Evolutionary conservation across 2,329 filamentous ascomycete species (phyloP).

Genomic region (Claviceps africana): DNA sequence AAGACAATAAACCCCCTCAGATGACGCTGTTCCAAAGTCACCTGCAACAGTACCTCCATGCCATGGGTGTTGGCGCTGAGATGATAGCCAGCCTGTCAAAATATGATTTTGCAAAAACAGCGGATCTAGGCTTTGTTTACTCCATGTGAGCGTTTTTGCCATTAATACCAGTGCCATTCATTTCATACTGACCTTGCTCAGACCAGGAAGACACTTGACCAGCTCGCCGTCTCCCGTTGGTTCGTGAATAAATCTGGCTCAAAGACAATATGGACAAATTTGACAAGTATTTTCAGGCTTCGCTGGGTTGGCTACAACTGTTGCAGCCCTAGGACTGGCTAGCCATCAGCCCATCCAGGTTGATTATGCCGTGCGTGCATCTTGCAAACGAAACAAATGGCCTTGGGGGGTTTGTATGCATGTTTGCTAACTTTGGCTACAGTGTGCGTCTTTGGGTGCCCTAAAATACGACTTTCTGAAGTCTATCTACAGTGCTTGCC

Average conservation of each 20-base stretch:
- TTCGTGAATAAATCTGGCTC: slow-evolving; percentile 11
- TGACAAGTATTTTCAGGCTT: slow-evolving; percentile 38
- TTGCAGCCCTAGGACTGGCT: slow-evolving; percentile 48
- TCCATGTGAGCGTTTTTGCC: slow-evolving; percentile 44
- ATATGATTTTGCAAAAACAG: slow-evolving; percentile 71
- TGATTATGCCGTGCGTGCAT: slow-evolving; percentile 52
- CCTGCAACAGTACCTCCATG: slow-evolving; percentile 54
- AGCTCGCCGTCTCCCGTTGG: slow-evolving; percentile 17
- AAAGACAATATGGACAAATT: neutral
- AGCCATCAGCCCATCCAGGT: slow-evolving; percentile 44
- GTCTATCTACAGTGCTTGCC: slow-evolving; percentile 39
- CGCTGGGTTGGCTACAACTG: slow-evolving; percentile 54
- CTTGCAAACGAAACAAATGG: too few species aligned
- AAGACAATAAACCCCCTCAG: slow-evolving; percentile 13
- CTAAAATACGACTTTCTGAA: slow-evolving; percentile 54
- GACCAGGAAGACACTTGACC: slow-evolving; percentile 22
- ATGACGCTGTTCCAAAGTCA: slow-evolving; percentile 50
- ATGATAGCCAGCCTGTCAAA: slow-evolving; percentile 54
- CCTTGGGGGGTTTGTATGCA: neutral
- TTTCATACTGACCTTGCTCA: slow-evolving; percentile 8
- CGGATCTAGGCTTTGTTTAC: slow-evolving; percentile 66
- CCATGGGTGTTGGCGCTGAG: slow-evolving; percentile 48
- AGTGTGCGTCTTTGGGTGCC: slow-evolving; percentile 71
- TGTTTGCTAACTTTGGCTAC: neutral
- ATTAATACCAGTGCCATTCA: slow-evolving; percentile 5